These are phyloP conservation scores for Candida sakaeoensis DNA, from an alignment of 805 yeast species.

Conservation along the genomic window DNA sequence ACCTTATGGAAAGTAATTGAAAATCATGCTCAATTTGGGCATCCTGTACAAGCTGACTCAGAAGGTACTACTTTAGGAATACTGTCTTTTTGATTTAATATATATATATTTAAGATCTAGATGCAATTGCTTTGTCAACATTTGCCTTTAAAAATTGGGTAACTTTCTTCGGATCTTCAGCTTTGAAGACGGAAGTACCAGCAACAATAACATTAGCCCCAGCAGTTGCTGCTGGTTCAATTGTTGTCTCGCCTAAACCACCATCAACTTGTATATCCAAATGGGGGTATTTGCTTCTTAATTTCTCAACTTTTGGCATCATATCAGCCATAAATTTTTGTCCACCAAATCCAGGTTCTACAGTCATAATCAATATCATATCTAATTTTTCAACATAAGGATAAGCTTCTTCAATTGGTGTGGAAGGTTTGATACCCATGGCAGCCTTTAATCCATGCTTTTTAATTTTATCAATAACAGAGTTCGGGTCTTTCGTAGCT, in stretches of 20 bases:
- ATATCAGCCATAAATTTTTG: conserved; percentile 91
- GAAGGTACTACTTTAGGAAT: conserved; percentile 86
- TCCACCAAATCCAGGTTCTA: conserved; percentile 99
- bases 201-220: conserved; percentile 99
- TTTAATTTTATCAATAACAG: conserved; percentile 72
- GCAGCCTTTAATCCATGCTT: conserved; percentile 86
- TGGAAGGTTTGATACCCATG: conserved; percentile 90
- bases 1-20: conserved; percentile 74
- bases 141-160: conserved; percentile 63
- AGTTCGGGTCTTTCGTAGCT: conserved; percentile 75
- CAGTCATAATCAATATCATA: conserved; percentile 97
- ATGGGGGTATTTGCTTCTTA: conserved; percentile 71
- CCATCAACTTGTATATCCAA: conserved; percentile 96
- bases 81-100: conserved; percentile 55
- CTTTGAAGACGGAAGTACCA: conserved; percentile 90
- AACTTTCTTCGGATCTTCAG: conserved; percentile 72
- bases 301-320: conserved; percentile 89
- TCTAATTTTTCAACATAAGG: conserved; percentile 76
- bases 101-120: conserved; percentile 18
- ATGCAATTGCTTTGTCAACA: conserved; percentile 49
- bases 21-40: conserved; percentile 46
- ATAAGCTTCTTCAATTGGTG: conserved; percentile 77
- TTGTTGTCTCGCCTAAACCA: conserved; percentile 84
- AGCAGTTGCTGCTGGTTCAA: conserved; percentile 86
- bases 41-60: conserved; percentile 45